These are phyloP conservation scores for Phytopythium vexans DNA, from an alignment of 352 stramenopile species.

Conservation along the genomic window DNA sequence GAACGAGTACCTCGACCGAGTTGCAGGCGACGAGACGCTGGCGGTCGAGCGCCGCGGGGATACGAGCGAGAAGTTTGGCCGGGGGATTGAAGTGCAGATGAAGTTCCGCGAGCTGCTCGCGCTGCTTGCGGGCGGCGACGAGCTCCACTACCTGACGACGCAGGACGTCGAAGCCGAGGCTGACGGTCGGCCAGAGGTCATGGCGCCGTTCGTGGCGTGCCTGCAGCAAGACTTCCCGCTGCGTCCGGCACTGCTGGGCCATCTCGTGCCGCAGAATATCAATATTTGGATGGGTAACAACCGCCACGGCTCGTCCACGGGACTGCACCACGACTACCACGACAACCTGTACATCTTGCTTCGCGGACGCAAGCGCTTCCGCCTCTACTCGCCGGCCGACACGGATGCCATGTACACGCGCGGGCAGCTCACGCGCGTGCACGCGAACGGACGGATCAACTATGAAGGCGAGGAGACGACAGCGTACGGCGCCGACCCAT, in stretches of 20 bases:
- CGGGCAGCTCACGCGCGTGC: constrained; percentile 81
- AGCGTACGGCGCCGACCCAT: constrained; percentile 67
- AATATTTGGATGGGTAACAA: constrained; percentile 97
- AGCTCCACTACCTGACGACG: constrained; percentile 88
- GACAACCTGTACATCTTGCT: constrained; percentile 98
- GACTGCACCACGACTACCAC: constrained; percentile 98
- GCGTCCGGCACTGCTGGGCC: constrained; percentile 73
- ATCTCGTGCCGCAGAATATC: constrained; percentile 92
- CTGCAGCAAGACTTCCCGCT: constrained; percentile 84
- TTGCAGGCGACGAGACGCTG: constrained; percentile 60
- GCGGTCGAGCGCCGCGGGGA: constrained; percentile 77
- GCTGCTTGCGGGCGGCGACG: constrained; percentile 62
- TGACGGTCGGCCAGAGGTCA: constrained; percentile 76
- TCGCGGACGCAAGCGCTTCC: constrained; percentile 93
- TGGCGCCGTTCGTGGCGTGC: constrained; percentile 78
- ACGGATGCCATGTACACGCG: constrained; percentile 91
- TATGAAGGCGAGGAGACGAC: constrained; percentile 89
- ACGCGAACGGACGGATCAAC: constrained; percentile 96
- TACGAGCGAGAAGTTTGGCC: constrained; percentile 75
- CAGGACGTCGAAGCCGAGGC: constrained; percentile 84
- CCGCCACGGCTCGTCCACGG: constrained; percentile 76
- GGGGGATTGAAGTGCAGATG: constrained; percentile 85
- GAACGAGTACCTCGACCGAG: constrained; percentile 62
- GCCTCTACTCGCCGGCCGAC: constrained; percentile 90
- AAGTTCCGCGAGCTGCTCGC: constrained; percentile 71